Conservation (phyloP, 495 filamentous ascomycete genomes). For the Evansstolkia leycettana region DNA sequence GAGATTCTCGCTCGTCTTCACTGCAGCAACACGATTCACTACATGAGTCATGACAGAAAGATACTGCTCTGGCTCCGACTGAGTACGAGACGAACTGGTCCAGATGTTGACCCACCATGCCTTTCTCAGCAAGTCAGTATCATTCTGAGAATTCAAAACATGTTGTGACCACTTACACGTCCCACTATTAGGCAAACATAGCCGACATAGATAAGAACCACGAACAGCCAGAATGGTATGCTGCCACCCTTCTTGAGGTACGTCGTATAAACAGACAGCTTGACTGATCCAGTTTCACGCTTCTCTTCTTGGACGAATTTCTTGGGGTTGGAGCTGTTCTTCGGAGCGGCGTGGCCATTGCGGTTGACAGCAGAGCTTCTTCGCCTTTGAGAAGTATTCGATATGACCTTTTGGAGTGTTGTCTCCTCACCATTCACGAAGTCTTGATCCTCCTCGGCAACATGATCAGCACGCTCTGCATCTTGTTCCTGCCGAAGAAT, state of each 20-base stretch:
- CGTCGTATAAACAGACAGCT: slow-evolving; percentile 43
- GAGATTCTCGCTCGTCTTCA: slow-evolving; percentile 3
- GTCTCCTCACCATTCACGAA: background rate
- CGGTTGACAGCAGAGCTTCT: slow-evolving; percentile 28
- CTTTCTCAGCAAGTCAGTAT: slow-evolving; percentile 14
- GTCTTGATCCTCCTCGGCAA: background rate
- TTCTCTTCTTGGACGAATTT: slow-evolving; percentile 61
- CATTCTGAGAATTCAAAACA: background rate
- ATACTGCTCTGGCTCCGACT: background rate
- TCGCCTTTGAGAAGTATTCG: background rate
- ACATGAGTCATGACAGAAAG: background rate
- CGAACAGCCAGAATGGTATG: slow-evolving; percentile 44
- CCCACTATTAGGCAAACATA: slow-evolving; percentile 39
- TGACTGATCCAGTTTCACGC: slow-evolving; percentile 51
- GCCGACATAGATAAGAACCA: slow-evolving; percentile 37
- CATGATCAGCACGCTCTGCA: slow-evolving; percentile 12
- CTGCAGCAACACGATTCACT: background rate
- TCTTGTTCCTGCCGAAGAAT: slow-evolving; percentile 46
- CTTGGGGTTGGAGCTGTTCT: slow-evolving; percentile 36
- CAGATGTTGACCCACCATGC: slow-evolving; percentile 59
- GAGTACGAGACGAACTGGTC: slow-evolving; percentile 30
- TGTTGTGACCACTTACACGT: slow-evolving; percentile 20
- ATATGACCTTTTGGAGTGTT: background rate
- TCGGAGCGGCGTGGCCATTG: slow-evolving; percentile 19
- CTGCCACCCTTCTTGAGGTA: slow-evolving; percentile 57